Percentiles rank a stretch among this genome's conserved stretches.
phyloP scores from a whole-genome alignment of 495 filamentous ascomycete genomes.

The Aspergillus nanangensis region DNA sequence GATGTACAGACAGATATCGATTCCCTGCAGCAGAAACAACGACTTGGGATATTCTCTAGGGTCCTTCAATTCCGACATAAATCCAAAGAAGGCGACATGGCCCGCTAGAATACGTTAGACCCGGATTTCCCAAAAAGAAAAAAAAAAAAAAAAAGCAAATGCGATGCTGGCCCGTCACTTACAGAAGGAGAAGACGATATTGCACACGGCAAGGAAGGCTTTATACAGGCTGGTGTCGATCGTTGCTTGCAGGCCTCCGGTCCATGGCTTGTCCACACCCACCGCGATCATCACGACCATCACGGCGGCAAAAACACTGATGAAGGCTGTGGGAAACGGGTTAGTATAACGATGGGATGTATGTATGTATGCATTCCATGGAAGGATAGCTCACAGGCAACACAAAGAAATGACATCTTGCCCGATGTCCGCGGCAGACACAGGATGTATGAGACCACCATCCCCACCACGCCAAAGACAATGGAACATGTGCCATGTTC shows the following conservation, averaged over 20 bases:
- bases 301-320: conserved; percentile 40
- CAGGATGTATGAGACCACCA: conserved; percentile 56
- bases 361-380: too few species aligned
- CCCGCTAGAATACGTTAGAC: conserved; percentile 33
- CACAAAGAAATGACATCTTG: conserved; percentile 56
- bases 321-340: conserved; percentile 15
- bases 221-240: conserved; percentile 28
- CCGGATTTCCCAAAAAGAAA: background rate
- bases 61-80: conserved; percentile 71
- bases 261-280: conserved; percentile 42
- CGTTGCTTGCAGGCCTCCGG: conserved; percentile 23
- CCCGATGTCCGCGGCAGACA: conserved; percentile 63
- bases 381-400: conserved; percentile 38
- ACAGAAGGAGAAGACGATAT: conserved; percentile 69
- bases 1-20: conserved; percentile 63
- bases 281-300: conserved; percentile 68
- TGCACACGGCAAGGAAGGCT: conserved; percentile 59
- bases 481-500: conserved; percentile 63
- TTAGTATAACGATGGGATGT: too few species aligned
- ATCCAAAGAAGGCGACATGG: conserved; percentile 66
- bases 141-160: conserved; percentile 1
- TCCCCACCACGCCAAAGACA: conserved; percentile 60
- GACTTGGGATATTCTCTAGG: conserved; percentile 60
- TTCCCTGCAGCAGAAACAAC: conserved; percentile 54
- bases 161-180: too few species aligned